phyloP scores from a whole-genome alignment of 352 stramenopile genomes.

The Phytophthora brassicae region DNA sequence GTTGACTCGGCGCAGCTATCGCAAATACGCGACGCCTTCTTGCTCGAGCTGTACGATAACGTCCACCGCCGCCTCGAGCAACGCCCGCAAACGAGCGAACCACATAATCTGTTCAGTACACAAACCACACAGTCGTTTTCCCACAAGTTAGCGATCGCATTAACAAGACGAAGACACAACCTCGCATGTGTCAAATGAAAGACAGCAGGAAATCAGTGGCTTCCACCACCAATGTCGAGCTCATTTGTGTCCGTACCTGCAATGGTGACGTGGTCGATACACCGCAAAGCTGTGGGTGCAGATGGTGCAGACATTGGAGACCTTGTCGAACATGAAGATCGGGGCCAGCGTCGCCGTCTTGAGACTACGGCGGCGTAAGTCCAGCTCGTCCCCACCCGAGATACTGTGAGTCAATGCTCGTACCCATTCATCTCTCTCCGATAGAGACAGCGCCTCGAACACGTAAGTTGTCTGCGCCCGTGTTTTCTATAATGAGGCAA shows the following conservation, averaged over 20 bases:
- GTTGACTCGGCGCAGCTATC: constrained; percentile 61
- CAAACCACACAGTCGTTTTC: constrained; percentile 14
- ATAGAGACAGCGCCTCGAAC: constrained; percentile 63
- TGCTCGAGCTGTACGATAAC: constrained; percentile 72
- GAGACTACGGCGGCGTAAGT: constrained; percentile 67
- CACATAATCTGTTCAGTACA: constrained; percentile 58
- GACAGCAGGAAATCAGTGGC: constrained; percentile 4
- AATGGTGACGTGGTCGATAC: constrained; percentile 83
- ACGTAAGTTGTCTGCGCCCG: constrained; percentile 49
- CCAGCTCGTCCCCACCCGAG: constrained; percentile 49
- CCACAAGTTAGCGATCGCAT: constrained; percentile 26
- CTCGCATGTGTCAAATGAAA: constrained; percentile 14
- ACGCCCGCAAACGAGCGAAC: constrained; percentile 79
- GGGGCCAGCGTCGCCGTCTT: constrained; percentile 74
- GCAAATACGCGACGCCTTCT: constrained; percentile 80
- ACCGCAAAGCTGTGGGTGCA: constrained; percentile 82
- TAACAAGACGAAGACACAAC: constrained; percentile 9
- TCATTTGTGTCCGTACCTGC: constrained; percentile 44
- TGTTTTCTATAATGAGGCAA: constrained; percentile 22
- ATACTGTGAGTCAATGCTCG: constrained; percentile 80
- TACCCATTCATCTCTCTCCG: constrained; percentile 81
- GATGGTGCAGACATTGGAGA: constrained; percentile 85
- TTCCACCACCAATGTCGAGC: not conserved
- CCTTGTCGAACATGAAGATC: constrained; percentile 89
- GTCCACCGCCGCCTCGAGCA: constrained; percentile 83